phyloP scores from a whole-genome alignment of 306 rosid genomes.

The Neltuma alba region DNA sequence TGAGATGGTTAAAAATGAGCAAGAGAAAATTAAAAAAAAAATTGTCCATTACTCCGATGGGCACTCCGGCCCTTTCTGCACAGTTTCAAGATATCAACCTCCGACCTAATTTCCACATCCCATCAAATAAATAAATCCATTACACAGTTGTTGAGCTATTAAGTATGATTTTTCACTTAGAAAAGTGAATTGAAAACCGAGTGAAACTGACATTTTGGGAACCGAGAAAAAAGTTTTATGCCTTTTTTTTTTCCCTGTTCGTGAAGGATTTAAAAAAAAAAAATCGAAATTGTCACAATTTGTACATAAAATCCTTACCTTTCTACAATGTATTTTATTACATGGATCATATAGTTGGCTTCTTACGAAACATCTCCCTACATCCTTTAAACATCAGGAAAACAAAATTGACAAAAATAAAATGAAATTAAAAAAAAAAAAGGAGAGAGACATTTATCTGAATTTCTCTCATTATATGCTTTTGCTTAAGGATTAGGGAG shows the following conservation, averaged over 20 bases:
- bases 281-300: background rate
- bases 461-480: constrained; percentile 32
- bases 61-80: constrained; percentile 14
- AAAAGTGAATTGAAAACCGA: constrained; percentile 20
- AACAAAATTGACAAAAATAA: constrained; percentile 30
- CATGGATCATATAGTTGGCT: constrained; percentile 30
- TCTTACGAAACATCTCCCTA: constrained; percentile 29
- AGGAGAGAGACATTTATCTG: constrained; percentile 8
- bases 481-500: constrained; percentile 25
- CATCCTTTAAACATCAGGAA: constrained; percentile 21
- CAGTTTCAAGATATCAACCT: constrained; percentile 18
- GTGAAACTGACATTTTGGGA: constrained; percentile 42
- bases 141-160: background rate
- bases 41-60: constrained; percentile 19
- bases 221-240: constrained; percentile 41
- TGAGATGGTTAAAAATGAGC: too few relatives aligned
- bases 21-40: background rate
- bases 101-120: constrained; percentile 5
- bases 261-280: constrained; percentile 13
- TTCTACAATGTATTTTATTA: constrained; percentile 37
- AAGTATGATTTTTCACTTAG: background rate
- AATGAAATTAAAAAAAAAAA: background rate
- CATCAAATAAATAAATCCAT: constrained; percentile 1
- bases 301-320: constrained; percentile 26
- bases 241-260: constrained; percentile 35